Conservation (phyloP, 768 basidiomycete species). For the Daedaleopsis nitida region DNA sequence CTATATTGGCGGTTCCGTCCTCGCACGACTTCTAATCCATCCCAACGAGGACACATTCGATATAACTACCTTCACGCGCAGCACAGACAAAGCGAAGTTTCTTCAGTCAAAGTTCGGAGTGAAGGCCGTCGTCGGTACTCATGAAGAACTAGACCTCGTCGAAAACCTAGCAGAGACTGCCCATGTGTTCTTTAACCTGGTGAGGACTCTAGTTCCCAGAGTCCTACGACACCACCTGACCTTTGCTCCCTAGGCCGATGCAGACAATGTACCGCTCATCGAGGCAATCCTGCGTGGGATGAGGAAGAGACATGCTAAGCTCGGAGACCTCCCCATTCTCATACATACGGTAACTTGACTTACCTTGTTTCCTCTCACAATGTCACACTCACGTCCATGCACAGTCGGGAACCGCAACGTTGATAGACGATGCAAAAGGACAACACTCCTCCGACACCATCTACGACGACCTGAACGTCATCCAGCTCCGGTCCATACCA, state of each 20-base stretch:
- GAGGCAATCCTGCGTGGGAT: constrained; percentile 53
- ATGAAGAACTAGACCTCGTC: constrained; percentile 39
- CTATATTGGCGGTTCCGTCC: constrained; percentile 58
- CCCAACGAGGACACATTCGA: constrained; percentile 42
- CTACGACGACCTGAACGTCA: constrained; percentile 52
- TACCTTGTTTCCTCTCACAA: neutral
- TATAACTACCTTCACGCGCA: constrained; percentile 49
- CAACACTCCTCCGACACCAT: constrained; percentile 39
- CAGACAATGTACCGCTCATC: constrained; percentile 48
- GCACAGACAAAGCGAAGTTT: constrained; percentile 35
- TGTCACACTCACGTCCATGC: neutral
- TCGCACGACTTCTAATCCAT: constrained; percentile 48
- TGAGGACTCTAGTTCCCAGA: too few relatives aligned
- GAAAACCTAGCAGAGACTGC: constrained; percentile 41
- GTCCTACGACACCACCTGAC: too few relatives aligned
- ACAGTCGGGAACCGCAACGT: constrained; percentile 36
- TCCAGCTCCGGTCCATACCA: constrained; percentile 49
- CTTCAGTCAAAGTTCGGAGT: constrained; percentile 22
- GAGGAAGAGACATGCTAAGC: constrained; percentile 46
- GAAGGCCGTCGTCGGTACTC: constrained; percentile 22
- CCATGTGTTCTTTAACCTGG: constrained; percentile 38
- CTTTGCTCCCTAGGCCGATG: constrained; percentile 46
- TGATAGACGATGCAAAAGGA: constrained; percentile 48
- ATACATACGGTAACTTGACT: constrained; percentile 56
- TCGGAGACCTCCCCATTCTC: constrained; percentile 46